phyloP scores from a whole-genome alignment of 2,329 filamentous ascomycete genomes.

The Arthrobotrys conoides region DNA sequence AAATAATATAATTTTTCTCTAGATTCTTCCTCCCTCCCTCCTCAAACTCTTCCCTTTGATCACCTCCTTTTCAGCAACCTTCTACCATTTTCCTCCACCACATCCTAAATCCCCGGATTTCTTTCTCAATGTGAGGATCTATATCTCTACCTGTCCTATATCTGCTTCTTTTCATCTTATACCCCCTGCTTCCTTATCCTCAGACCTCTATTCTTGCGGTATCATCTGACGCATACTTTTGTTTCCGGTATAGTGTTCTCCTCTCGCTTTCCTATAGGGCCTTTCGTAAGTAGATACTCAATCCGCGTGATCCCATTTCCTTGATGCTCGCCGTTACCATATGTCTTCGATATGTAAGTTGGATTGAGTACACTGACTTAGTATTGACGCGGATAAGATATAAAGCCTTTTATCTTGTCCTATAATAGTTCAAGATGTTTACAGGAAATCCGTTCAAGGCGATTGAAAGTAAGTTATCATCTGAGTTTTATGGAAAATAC shows the following conservation, averaged over 20 bases:
- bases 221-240: conserved; percentile 11
- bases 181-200: not conserved
- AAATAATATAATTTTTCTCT: conserved; percentile 3
- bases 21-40: not conserved
- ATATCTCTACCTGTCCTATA: conserved; percentile 13
- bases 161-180: conserved; percentile 7
- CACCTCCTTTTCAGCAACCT: not conserved
- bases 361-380: not conserved
- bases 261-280: not conserved
- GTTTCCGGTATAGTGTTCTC: not conserved
- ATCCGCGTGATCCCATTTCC: not conserved
- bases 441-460: conserved; percentile 24
- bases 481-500: not conserved
- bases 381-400: not conserved
- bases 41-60: not conserved
- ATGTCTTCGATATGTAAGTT: not conserved
- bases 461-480: conserved; percentile 25
- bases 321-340: not conserved
- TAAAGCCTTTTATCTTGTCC: conserved; percentile 14
- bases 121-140: not conserved
- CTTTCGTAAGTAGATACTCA: conserved; percentile 4
- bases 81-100: not conserved
- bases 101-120: not conserved
- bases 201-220: not conserved
- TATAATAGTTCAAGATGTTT: conserved; percentile 26